These are phyloP conservation scores for Phytophthora cajani DNA, from an alignment of 352 stramenopile species.

Conservation along the genomic window DNA sequence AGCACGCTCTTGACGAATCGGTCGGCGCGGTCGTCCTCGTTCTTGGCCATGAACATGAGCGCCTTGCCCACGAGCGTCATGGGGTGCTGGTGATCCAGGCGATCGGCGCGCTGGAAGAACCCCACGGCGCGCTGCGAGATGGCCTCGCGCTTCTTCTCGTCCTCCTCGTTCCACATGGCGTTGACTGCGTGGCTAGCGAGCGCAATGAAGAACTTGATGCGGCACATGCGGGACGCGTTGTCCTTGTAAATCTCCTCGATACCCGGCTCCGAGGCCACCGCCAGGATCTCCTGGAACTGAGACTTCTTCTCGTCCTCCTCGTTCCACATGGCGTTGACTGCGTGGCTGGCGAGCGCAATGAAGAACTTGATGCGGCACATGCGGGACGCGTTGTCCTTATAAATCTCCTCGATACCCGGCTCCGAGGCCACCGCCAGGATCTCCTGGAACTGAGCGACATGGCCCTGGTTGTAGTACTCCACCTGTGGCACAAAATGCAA, in stretches of 20 bases:
- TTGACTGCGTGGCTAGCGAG: conserved; percentile 87
- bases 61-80: conserved; percentile 93
- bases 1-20: conserved; percentile 93
- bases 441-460: conserved; percentile 84
- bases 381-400: conserved; percentile 86
- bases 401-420: conserved; percentile 88
- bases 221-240: conserved; percentile 80
- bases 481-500: conserved; percentile 45
- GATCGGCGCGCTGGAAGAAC: conserved; percentile 88
- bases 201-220: conserved; percentile 92
- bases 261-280: conserved; percentile 77
- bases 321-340: conserved; percentile 90
- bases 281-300: conserved; percentile 89
- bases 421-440: conserved; percentile 85
- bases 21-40: conserved; percentile 90
- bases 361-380: conserved; percentile 92
- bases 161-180: conserved; percentile 90
- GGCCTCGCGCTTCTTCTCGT: conserved; percentile 86
- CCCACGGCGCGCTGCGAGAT: conserved; percentile 82
- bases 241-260: conserved; percentile 92
- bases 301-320: no score
- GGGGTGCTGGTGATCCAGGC: conserved; percentile 89
- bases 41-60: conserved; percentile 94
- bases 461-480: conserved; percentile 90
- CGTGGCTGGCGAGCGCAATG: conserved; percentile 84